Percentiles rank a stretch among this genome's conserved stretches.
Conservation (phyloP, 306 rosid genomes). For the Begonia fuchsioides region DNA sequence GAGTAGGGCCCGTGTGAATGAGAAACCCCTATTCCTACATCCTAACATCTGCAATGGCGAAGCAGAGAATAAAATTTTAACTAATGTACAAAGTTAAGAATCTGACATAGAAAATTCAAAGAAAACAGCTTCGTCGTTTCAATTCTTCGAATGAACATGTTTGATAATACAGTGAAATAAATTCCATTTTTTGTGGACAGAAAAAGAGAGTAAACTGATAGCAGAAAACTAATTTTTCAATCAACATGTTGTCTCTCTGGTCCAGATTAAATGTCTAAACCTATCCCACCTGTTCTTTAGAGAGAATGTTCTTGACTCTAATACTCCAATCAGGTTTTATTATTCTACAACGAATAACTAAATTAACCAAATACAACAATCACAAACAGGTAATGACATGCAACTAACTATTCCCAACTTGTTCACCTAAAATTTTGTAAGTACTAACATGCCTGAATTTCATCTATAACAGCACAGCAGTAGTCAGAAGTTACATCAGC, state of each 20-base stretch:
- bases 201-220: not conserved
- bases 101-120: too few relatives aligned
- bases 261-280: too few relatives aligned
- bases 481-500: slow-evolving; percentile 65
- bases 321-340: not conserved
- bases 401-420: too few relatives aligned
- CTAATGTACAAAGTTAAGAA: too few relatives aligned
- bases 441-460: slow-evolving; percentile 67
- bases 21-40: slow-evolving; percentile 60
- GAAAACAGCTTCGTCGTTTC: too few relatives aligned
- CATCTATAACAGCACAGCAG: slow-evolving; percentile 78
- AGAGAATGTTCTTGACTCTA: too few relatives aligned
- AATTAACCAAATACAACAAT: not conserved
- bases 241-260: not conserved
- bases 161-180: too few relatives aligned
- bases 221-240: not conserved
- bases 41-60: slow-evolving; percentile 67
- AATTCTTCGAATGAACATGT: too few relatives aligned
- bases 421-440: not conserved
- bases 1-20: slow-evolving; percentile 82
- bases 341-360: not conserved
- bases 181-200: too few relatives aligned
- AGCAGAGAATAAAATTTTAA: not conserved
- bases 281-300: too few relatives aligned
- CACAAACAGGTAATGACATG: not conserved